Conservation (phyloP, 202 grass and related monocot genomes). For the Elaeis oleifera region DNA sequence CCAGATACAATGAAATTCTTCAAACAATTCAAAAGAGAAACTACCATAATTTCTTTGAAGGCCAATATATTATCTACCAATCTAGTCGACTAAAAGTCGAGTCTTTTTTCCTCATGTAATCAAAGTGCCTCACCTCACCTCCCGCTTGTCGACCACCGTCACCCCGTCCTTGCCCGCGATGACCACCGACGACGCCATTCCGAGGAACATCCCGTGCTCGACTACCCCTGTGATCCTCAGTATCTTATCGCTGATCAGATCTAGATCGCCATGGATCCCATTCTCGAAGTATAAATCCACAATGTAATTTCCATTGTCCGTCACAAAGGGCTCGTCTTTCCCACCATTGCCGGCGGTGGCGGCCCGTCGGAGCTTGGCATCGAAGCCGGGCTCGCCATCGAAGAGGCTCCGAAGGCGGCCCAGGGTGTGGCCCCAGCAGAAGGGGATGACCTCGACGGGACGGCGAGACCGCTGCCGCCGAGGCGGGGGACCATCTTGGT, state of each 20-base stretch:
- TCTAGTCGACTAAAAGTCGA: too few relatives aligned
- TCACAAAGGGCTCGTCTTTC: conserved; percentile 8
- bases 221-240: conserved; percentile 18
- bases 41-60: too few relatives aligned
- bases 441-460: conserved; percentile 21
- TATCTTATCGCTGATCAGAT: conserved; percentile 3
- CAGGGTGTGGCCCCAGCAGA: conserved; percentile 15
- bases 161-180: conserved; percentile 5
- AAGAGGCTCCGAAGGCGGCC: conserved; percentile 1
- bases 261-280: conserved; percentile 10
- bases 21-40: too few relatives aligned
- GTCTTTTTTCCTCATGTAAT: too few relatives aligned
- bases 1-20: too few relatives aligned
- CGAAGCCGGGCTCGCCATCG: conserved; percentile 7
- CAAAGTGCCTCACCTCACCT: too few relatives aligned
- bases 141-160: not conserved
- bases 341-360: not conserved
- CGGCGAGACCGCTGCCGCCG: conserved; percentile 18
- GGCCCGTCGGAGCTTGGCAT: conserved; percentile 8
- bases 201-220: conserved; percentile 19
- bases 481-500: conserved; percentile 10
- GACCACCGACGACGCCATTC: conserved; percentile 14
- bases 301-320: conserved; percentile 17
- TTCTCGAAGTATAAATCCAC: conserved; percentile 19
- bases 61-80: too few relatives aligned